A percentile compares a stretch with the other conserved stretches of the same genome.
Evolutionary conservation across 768 basidiomycete genomes (phyloP).

Genomic region (Tricholomella constricta): DNA sequence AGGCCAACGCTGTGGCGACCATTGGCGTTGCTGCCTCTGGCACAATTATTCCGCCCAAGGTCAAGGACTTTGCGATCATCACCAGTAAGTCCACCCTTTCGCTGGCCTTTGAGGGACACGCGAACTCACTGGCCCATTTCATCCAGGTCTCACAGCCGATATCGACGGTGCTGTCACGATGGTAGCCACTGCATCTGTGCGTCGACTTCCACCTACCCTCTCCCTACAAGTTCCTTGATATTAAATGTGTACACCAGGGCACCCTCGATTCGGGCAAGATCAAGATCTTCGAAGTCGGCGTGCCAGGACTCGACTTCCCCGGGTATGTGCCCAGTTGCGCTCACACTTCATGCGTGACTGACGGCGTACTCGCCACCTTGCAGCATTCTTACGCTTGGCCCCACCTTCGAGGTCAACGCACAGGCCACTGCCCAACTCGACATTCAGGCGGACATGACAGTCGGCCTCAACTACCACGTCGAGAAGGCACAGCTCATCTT

Average conservation of each 20-base stretch:
- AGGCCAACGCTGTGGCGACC: constrained; percentile 28
- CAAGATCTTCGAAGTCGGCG: constrained; percentile 39
- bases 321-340: constrained; percentile 33
- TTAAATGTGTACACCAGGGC: constrained; percentile 24
- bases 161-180: constrained; percentile 41
- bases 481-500: constrained; percentile 44
- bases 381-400: constrained; percentile 50
- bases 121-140: not conserved
- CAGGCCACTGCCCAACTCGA: constrained; percentile 36
- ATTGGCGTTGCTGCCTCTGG: constrained; percentile 29
- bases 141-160: constrained; percentile 36
- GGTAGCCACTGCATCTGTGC: constrained; percentile 37
- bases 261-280: constrained; percentile 45
- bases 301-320: constrained; percentile 53
- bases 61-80: constrained; percentile 36
- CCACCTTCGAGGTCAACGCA: constrained; percentile 45
- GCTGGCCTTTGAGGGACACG: not conserved
- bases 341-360: no score
- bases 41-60: constrained; percentile 21
- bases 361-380: not conserved
- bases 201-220: not conserved
- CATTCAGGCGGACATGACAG: constrained; percentile 38
- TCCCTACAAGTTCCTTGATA: not conserved
- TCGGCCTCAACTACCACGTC: constrained; percentile 47
- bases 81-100: constrained; percentile 28